Evolutionary conservation across 495 filamentous ascomycete species (phyloP).

Genomic region (Aspergillus wentii): DNA sequence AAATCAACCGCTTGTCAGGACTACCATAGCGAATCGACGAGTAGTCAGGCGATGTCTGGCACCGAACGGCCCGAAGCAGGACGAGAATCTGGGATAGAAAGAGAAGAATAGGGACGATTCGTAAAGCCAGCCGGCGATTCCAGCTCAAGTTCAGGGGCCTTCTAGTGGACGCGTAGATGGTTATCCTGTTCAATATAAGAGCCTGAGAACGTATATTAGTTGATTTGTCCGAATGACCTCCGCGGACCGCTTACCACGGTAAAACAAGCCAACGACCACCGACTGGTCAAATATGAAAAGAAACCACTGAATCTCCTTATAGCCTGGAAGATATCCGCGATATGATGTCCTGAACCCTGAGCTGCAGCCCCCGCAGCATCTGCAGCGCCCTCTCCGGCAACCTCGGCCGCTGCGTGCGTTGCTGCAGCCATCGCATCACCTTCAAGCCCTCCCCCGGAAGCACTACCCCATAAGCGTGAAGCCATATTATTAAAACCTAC

Average conservation of each 20-base stretch:
- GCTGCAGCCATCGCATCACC: conserved; percentile 21
- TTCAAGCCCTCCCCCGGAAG: conserved; percentile 15
- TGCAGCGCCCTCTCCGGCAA: conserved; percentile 22
- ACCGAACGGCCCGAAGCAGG: conserved; percentile 81
- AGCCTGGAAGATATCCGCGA: conserved; percentile 33
- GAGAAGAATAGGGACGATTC: conserved; percentile 70
- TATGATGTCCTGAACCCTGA: conserved; percentile 24
- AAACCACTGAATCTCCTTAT: conserved; percentile 71
- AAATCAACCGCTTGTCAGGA: conserved; percentile 55
- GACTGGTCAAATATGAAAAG: conserved; percentile 87
- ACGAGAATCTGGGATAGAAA: conserved; percentile 62
- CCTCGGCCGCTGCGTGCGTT: conserved; percentile 25
- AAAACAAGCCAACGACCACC: conserved; percentile 87
- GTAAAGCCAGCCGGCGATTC: conserved; percentile 65
- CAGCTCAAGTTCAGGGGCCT: conserved; percentile 67
- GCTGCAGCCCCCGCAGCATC: conserved; percentile 13
- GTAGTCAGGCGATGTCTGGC: conserved; percentile 83
- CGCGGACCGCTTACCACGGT: conserved; percentile 59
- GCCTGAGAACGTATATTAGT: conserved; percentile 48
- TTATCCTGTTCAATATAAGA: conserved; percentile 83
- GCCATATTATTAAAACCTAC: conserved; percentile 23
- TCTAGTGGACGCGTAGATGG: conserved; percentile 86
- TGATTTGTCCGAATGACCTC: no score
- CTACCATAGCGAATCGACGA: conserved; percentile 68
- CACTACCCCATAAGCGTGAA: conserved; percentile 22